These are phyloP conservation scores for Chloromonas sp. DNA, from an alignment of 163 green algal species.

Conservation along the genomic window DNA sequence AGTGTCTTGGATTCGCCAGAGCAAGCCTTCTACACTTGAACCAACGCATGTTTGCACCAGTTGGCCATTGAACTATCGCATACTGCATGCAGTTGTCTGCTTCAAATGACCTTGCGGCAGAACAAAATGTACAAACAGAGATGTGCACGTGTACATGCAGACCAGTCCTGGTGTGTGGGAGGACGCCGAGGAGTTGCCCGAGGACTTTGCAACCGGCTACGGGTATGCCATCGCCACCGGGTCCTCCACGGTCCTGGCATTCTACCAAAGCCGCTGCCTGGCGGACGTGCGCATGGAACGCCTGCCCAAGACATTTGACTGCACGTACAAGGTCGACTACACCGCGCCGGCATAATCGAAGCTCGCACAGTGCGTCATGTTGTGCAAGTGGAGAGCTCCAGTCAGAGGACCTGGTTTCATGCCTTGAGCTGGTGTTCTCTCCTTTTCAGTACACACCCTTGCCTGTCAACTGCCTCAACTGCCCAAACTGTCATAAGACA, in stretches of 20 bases:
- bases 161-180: constrained; percentile 25
- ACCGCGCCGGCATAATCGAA: background rate
- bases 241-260: constrained; percentile 28
- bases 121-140: background rate
- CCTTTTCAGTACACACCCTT: too few species aligned
- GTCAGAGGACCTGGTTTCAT: too few species aligned
- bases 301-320: background rate
- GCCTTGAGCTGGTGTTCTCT: too few species aligned
- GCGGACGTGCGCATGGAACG: background rate
- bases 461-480: too few species aligned
- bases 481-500: too few species aligned
- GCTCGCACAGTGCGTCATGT: too few species aligned
- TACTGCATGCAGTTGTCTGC: too few species aligned
- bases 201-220: constrained; percentile 50
- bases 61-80: too few species aligned
- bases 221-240: constrained; percentile 45
- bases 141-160: constrained; percentile 5
- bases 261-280: constrained; percentile 29
- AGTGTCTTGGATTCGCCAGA: too few species aligned
- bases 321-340: background rate
- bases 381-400: too few species aligned
- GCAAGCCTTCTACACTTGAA: background rate
- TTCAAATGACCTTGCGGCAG: too few species aligned
- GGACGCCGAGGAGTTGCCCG: constrained; percentile 18
- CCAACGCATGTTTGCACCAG: too few species aligned